Conservation (phyloP, 306 rosid species). For the Citrullus colocynthis region DNA sequence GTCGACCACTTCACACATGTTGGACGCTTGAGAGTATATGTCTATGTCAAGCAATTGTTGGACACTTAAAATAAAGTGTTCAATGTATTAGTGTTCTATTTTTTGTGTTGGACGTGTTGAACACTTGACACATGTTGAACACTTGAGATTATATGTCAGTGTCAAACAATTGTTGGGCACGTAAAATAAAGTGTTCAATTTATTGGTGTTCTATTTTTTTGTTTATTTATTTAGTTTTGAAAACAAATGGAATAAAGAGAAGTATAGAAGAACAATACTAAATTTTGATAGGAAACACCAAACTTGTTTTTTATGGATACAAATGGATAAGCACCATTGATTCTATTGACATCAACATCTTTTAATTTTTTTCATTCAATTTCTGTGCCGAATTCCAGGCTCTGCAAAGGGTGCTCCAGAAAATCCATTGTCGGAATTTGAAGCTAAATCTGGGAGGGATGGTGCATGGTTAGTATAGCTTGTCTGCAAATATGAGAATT, state of each 20-base stretch:
- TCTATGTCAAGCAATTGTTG: background rate
- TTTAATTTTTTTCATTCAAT: slow-evolving; percentile 7
- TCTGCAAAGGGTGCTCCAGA: slow-evolving; percentile 51
- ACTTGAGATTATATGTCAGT: background rate
- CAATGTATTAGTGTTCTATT: background rate
- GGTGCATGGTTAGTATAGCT: slow-evolving; percentile 82
- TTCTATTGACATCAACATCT: no score
- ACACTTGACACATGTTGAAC: background rate
- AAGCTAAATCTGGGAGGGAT: slow-evolving; percentile 98
- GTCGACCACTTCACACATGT: background rate
- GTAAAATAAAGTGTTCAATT: background rate
- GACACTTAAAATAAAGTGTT: background rate
- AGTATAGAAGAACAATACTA: background rate
- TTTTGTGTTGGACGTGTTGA: background rate
- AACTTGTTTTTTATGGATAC: background rate
- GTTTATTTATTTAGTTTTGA: background rate
- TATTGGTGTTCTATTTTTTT: background rate
- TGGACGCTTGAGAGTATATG: background rate
- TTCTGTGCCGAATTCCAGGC: slow-evolving; percentile 32
- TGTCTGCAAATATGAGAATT: slow-evolving; percentile 18
- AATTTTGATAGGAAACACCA: background rate
- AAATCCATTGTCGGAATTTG: slow-evolving; percentile 63
- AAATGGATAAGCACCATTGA: background rate
- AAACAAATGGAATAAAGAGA: background rate
- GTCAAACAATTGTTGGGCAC: background rate